Percentiles rank a stretch among this genome's conserved stretches.
Evolutionary conservation across 2,329 filamentous ascomycete species (phyloP).

Genomic region (Ambrosiella beaveri): DNA sequence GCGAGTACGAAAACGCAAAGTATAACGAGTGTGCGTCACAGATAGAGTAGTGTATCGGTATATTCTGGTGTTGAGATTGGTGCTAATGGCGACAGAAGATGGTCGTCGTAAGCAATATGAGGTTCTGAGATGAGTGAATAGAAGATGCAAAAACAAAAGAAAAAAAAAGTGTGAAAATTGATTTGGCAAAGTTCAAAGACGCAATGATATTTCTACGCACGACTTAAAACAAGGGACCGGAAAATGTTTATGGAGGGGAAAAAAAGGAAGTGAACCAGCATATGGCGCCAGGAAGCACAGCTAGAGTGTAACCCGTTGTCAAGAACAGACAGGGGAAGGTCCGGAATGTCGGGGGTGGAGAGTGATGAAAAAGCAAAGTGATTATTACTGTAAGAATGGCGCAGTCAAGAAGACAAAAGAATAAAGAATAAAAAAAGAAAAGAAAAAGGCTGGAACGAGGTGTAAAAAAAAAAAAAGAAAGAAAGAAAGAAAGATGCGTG

Average conservation of each 20-base stretch:
- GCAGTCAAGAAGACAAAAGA: neutral
- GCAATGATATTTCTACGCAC: constrained; percentile 4
- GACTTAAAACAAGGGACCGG: neutral
- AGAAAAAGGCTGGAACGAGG: too few relatives aligned
- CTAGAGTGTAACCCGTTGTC: neutral
- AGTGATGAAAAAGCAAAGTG: neutral
- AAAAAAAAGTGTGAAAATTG: neutral
- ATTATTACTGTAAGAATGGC: neutral
- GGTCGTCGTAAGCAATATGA: neutral
- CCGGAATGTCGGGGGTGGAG: neutral
- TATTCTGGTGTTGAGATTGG: neutral
- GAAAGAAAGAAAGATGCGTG: too few relatives aligned
- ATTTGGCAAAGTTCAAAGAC: neutral
- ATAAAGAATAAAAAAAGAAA: neutral
- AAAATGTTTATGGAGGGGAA: neutral
- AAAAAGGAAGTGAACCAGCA: neutral
- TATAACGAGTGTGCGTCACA: neutral
- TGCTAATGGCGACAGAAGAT: neutral
- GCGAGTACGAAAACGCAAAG: neutral
- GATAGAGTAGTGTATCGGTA: neutral
- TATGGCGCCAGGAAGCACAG: neutral
- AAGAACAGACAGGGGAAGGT: neutral
- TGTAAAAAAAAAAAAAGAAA: too few relatives aligned
- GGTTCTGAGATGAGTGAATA: constrained; percentile 1
- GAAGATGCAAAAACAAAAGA: neutral